A percentile compares a stretch with the other conserved stretches of the same genome.
Evolutionary conservation across 768 basidiomycete species (phyloP).

Genomic region (Suillus occidentalis): DNA sequence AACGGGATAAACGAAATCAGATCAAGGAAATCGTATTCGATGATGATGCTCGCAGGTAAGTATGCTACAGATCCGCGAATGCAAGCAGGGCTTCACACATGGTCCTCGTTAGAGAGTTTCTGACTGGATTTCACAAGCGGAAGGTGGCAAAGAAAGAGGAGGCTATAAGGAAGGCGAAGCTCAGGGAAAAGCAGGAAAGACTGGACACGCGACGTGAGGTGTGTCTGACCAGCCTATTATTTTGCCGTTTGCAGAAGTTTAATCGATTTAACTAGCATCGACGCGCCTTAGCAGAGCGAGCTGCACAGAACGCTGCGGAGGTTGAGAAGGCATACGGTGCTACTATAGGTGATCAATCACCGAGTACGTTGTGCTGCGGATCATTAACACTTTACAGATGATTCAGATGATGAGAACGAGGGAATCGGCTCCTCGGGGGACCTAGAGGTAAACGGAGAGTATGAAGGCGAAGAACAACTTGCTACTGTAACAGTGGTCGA

Average conservation of each 20-base stretch:
- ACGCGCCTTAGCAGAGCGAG: slow-evolving; percentile 73
- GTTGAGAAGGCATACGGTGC: slow-evolving; percentile 76
- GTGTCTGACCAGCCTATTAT: slow-evolving; percentile 21
- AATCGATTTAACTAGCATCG: slow-evolving; percentile 56
- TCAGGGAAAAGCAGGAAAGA: slow-evolving; percentile 75
- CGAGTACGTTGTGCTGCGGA: slow-evolving; percentile 3
- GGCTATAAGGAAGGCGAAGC: slow-evolving; percentile 68
- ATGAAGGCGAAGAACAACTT: slow-evolving; percentile 78
- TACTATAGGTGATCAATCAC: slow-evolving; percentile 37
- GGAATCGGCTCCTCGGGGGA: slow-evolving; percentile 45
- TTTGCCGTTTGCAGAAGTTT: slow-evolving; percentile 17
- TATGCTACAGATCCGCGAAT: slow-evolving; percentile 9
- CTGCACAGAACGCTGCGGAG: slow-evolving; percentile 70
- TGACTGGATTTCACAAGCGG: slow-evolving; percentile 93
- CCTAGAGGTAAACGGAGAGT: slow-evolving; percentile 60
- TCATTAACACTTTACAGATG: slow-evolving; percentile 18
- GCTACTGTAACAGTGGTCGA: slow-evolving; percentile 92
- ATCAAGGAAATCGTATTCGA: slow-evolving; percentile 85
- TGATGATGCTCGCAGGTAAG: slow-evolving; percentile 77
- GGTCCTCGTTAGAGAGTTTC: slow-evolving; percentile 62
- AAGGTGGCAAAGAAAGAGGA: slow-evolving; percentile 83
- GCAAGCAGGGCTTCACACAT: neutral
- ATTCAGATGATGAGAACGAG: slow-evolving; percentile 40
- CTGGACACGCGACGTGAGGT: slow-evolving; percentile 80
- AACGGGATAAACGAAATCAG: slow-evolving; percentile 62